Evolutionary conservation across 176 grass and related monocot species (phyloP).

Genomic region (Zea luxurians): DNA sequence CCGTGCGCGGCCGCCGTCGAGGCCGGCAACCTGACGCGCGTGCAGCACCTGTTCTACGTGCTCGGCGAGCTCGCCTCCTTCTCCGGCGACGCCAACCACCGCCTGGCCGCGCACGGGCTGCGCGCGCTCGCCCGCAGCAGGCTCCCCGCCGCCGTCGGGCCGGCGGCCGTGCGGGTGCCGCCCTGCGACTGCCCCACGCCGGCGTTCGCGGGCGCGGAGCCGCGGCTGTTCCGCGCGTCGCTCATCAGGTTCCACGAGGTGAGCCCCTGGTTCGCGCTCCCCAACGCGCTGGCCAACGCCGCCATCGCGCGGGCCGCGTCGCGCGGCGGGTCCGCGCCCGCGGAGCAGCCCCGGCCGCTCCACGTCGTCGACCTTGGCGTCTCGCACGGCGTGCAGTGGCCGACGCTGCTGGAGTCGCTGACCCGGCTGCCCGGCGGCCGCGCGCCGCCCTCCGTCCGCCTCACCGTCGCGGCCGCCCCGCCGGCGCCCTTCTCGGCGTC

Average conservation of each 20-base stretch:
- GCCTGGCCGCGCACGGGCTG: slow-evolving; percentile 72
- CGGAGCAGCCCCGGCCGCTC: slow-evolving; percentile 29
- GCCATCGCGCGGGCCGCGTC: slow-evolving; percentile 49
- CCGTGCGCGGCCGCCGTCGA: slow-evolving; percentile 74
- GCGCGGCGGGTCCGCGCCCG: neutral
- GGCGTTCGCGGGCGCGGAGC: slow-evolving; percentile 52
- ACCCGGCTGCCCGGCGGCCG: slow-evolving; percentile 46
- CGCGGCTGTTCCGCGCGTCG: slow-evolving; percentile 66
- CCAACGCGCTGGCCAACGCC: slow-evolving; percentile 86
- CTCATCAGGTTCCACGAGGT: slow-evolving; percentile 93
- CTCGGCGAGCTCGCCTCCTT: slow-evolving; percentile 74
- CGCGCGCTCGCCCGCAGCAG: slow-evolving; percentile 40
- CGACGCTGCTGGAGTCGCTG: slow-evolving; percentile 89
- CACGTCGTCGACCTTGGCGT: slow-evolving; percentile 89
- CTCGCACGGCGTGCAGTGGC: slow-evolving; percentile 98
- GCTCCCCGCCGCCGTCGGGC: slow-evolving; percentile 33
- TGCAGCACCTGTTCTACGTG: slow-evolving; percentile 81
- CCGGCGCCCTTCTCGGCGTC: slow-evolving; percentile 59
- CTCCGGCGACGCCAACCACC: slow-evolving; percentile 87
- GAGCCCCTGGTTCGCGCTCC: slow-evolving; percentile 92
- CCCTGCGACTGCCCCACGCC: slow-evolving; percentile 36
- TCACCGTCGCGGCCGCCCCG: slow-evolving; percentile 39
- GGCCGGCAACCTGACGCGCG: slow-evolving; percentile 60
- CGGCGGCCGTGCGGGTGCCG: slow-evolving; percentile 17
- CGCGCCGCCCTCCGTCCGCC: slow-evolving; percentile 52